Percentiles rank a stretch among this genome's conserved stretches.
These are phyloP conservation scores for Trichoderma harzianum DNA, from an alignment of 2,329 filamentous ascomycete species.

Conservation along the genomic window DNA sequence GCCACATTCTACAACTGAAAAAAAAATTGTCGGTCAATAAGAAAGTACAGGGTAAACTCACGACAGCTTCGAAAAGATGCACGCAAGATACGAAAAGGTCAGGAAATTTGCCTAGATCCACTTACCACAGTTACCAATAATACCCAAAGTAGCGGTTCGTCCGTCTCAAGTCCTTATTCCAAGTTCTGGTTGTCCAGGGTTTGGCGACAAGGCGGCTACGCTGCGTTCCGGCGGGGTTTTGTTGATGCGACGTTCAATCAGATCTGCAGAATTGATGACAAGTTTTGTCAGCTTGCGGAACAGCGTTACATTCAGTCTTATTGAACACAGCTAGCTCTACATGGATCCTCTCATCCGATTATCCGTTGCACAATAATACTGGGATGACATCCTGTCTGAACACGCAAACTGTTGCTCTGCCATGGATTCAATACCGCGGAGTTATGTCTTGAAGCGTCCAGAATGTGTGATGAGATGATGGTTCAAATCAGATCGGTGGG, in stretches of 20 bases:
- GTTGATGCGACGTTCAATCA: neutral
- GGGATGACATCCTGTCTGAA: neutral
- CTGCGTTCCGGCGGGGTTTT: neutral
- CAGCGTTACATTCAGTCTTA: neutral
- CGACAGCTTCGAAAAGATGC: neutral
- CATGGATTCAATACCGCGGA: neutral
- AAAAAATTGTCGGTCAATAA: too few species aligned
- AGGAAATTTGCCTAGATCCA: neutral
- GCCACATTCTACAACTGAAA: neutral
- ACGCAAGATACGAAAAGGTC: neutral
- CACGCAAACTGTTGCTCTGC: neutral
- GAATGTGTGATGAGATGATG: neutral
- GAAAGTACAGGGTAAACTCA: neutral
- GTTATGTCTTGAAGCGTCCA: neutral
- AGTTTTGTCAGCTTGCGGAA: neutral
- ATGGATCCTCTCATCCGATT: neutral
- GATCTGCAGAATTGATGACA: neutral
- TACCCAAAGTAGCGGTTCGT: neutral
- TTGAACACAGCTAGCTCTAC: neutral
- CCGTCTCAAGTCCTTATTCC: neutral
- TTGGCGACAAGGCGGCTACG: neutral
- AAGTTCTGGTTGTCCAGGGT: neutral
- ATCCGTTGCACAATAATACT: neutral
- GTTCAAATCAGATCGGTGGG: neutral
- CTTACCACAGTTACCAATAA: neutral